Evolutionary conservation across 2,329 filamentous ascomycete genomes (phyloP).

Genomic region (Penicillium fuscoglaucum): DNA sequence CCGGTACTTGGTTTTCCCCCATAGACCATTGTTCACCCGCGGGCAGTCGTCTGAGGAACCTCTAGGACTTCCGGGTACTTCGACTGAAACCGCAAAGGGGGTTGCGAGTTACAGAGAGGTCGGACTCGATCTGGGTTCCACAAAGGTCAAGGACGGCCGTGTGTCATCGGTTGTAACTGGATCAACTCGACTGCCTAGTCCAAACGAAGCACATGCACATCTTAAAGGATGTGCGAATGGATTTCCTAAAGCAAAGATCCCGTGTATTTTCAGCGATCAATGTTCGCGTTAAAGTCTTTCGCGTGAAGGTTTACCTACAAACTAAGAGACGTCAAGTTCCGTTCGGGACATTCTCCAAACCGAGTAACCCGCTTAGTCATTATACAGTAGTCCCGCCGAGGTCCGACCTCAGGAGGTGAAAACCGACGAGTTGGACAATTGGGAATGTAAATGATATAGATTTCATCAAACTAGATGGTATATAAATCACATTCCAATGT

Average conservation of each 20-base stretch:
- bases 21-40: conserved; percentile 40
- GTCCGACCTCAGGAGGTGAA: not conserved
- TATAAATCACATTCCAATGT: conserved; percentile 9
- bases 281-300: not conserved
- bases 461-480: conserved; percentile 1
- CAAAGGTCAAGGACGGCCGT: conserved; percentile 9
- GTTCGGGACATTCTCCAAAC: not conserved
- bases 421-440: not conserved
- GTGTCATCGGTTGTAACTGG: conserved; percentile 8
- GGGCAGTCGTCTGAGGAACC: not conserved
- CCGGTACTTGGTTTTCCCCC: conserved; percentile 42
- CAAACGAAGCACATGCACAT: conserved; percentile 15
- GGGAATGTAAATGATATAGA: not conserved
- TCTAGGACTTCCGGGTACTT: not conserved
- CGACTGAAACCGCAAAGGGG: not conserved
- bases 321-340: not conserved
- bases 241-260: not conserved
- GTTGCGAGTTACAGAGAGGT: not conserved
- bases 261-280: not conserved
- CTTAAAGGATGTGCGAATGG: conserved; percentile 3
- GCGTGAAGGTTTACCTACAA: too few species aligned
- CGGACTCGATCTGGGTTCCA: conserved; percentile 12
- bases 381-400: not conserved
- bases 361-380: conserved; percentile 1
- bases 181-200: conserved; percentile 22